Evolutionary conservation across 2,329 filamentous ascomycete species (phyloP).

Genomic region (Colletotrichum higginsianum): DNA sequence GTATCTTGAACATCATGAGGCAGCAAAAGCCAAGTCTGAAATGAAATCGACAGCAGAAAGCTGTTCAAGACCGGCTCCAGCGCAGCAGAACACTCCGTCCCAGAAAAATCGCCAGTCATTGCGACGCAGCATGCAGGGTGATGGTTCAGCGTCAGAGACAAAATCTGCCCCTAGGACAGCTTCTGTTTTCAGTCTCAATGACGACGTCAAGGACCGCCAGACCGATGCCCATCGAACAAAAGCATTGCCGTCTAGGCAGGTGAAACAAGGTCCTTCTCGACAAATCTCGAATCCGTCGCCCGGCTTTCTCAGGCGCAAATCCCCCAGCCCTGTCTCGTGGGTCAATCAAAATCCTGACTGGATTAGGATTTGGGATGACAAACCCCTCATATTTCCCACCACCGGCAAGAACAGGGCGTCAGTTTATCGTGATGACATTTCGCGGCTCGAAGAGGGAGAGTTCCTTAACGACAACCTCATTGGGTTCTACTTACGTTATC

Average conservation of each 20-base stretch:
- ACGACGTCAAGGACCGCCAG: neutral
- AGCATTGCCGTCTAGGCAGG: conserved; percentile 6
- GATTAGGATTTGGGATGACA: conserved; percentile 65
- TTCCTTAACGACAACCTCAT: conserved; percentile 96
- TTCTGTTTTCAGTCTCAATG: neutral
- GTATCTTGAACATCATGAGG: conserved; percentile 18
- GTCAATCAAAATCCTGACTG: conserved; percentile 66
- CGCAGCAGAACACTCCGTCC: conserved; percentile 7
- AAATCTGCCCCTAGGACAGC: neutral
- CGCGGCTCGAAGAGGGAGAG: conserved; percentile 84
- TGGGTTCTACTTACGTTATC: conserved; percentile 85
- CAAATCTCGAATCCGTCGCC: neutral
- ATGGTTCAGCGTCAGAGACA: neutral
- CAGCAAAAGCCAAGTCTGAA: neutral
- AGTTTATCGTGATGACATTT: conserved; percentile 81
- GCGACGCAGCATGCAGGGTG: conserved; percentile 24
- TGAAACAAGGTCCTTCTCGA: conserved; percentile 16
- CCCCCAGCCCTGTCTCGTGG: conserved; percentile 59
- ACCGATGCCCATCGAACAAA: neutral
- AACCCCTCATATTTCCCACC: conserved; percentile 73
- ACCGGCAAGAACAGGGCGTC: conserved; percentile 73
- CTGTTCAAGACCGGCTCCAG: conserved; percentile 1
- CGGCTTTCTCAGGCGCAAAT: conserved; percentile 35
- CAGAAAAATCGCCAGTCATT: neutral
- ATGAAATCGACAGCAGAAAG: neutral